Conservation (phyloP, 2,329 filamentous ascomycete genomes). For the Alternaria consortialis region DNA sequence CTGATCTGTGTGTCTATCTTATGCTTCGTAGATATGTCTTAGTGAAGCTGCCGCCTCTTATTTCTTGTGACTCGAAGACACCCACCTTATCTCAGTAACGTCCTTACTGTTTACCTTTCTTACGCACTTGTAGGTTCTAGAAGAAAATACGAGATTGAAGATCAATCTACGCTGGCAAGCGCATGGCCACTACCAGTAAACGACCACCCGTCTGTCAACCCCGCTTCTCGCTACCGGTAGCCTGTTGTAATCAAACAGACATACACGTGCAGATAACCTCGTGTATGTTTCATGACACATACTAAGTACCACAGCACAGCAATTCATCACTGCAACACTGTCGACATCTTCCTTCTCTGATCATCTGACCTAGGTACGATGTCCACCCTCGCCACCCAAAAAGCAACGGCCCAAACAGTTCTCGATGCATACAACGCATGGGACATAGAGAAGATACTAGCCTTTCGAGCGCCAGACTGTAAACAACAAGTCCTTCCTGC, state of each 20-base stretch:
- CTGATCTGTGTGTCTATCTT: too few species aligned
- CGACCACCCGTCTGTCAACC: background rate
- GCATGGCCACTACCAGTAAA: background rate
- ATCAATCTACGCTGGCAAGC: too few species aligned
- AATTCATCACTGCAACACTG: background rate
- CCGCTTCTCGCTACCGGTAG: background rate
- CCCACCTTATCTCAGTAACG: background rate
- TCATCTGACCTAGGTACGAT: background rate
- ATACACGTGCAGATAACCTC: background rate
- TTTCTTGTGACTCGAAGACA: too few species aligned
- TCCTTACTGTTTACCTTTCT: background rate
- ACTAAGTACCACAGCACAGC: background rate
- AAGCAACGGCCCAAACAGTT: background rate
- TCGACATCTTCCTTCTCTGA: background rate
- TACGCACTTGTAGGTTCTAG: background rate
- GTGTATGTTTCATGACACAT: background rate
- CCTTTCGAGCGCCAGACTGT: background rate
- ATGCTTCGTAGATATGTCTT: too few species aligned
- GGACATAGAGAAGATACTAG: background rate
- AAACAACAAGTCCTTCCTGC: constrained; percentile 1
- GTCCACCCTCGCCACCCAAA: background rate
- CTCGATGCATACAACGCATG: background rate
- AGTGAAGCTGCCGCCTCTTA: too few species aligned
- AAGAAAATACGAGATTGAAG: background rate
- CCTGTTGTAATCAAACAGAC: background rate